These are phyloP conservation scores for Trypanosoma melophagium DNA, from an alignment of 208 protist genomes.

Conservation along the genomic window DNA sequence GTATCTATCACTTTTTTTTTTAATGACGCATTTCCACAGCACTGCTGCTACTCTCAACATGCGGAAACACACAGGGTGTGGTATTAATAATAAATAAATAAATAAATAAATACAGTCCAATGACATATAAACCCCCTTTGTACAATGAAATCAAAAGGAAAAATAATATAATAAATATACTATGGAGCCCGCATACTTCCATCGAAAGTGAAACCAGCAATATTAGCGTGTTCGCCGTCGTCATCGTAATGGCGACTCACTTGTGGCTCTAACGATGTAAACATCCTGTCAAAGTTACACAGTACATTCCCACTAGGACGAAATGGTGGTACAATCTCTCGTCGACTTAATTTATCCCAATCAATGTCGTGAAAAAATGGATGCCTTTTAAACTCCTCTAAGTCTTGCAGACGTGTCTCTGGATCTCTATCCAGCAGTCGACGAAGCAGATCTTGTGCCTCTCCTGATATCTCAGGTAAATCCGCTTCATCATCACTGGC, in stretches of 20 bases:
- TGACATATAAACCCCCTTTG: too few species aligned
- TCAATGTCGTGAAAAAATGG: constrained; percentile 84
- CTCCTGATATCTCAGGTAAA: constrained; percentile 42
- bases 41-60: too few species aligned
- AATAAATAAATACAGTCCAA: too few species aligned
- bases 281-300: constrained; percentile 82
- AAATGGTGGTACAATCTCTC: constrained; percentile 74
- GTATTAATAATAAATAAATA: too few species aligned
- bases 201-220: constrained; percentile 79
- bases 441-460: constrained; percentile 74
- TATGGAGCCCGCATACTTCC: constrained; percentile 23
- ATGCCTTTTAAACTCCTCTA: constrained; percentile 83
- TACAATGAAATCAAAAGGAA: constrained; percentile 23
- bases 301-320: constrained; percentile 58
- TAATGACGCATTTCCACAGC: too few species aligned
- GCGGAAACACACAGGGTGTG: too few species aligned
- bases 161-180: constrained; percentile 9
- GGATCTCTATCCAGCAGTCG: constrained; percentile 85
- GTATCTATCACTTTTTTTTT: too few species aligned
- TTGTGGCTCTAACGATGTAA: constrained; percentile 51
- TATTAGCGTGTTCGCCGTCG: constrained; percentile 30
- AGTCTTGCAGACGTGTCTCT: constrained; percentile 60
- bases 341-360: constrained; percentile 54
- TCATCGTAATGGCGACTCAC: constrained; percentile 35
- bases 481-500: constrained; percentile 28